Percentiles rank a stretch among this genome's conserved stretches.
phyloP scores from a whole-genome alignment of 208 protist genomes.

The Trypanosoma scelopori region DNA sequence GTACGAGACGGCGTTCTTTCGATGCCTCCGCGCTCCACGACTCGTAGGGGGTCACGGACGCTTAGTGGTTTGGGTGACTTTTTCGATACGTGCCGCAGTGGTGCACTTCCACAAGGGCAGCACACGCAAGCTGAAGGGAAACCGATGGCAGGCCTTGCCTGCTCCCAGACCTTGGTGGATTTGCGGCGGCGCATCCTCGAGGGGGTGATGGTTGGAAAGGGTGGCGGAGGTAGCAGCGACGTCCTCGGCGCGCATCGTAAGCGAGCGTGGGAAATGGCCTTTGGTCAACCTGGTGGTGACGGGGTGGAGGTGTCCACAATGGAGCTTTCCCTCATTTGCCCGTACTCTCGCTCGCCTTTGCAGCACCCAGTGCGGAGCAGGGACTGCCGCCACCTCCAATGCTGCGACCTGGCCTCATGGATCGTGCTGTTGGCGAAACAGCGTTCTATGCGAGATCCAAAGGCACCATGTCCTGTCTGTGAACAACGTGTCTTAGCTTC shows the following conservation, averaged over 20 bases:
- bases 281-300: slow-evolving; percentile 40
- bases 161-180: slow-evolving; percentile 25
- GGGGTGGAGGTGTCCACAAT: slow-evolving; percentile 75
- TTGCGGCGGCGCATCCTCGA: slow-evolving; percentile 57
- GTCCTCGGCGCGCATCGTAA: slow-evolving; percentile 55
- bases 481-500: slow-evolving; percentile 73
- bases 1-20: neutral
- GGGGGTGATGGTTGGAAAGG: slow-evolving; percentile 26
- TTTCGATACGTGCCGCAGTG: neutral
- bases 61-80: neutral
- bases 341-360: slow-evolving; percentile 79
- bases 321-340: slow-evolving; percentile 84
- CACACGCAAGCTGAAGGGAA: neutral
- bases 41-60: neutral
- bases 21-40: slow-evolving; percentile 14
- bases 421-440: slow-evolving; percentile 75
- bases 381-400: slow-evolving; percentile 85
- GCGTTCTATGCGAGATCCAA: slow-evolving; percentile 82
- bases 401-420: slow-evolving; percentile 91
- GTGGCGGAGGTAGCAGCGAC: slow-evolving; percentile 7
- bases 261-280: slow-evolving; percentile 60
- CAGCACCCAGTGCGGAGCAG: slow-evolving; percentile 66
- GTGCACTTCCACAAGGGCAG: neutral
- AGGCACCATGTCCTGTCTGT: slow-evolving; percentile 84
- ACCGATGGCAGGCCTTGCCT: neutral